Conservation (phyloP, 2,329 filamentous ascomycete species). For the Elsinoe australis region DNA sequence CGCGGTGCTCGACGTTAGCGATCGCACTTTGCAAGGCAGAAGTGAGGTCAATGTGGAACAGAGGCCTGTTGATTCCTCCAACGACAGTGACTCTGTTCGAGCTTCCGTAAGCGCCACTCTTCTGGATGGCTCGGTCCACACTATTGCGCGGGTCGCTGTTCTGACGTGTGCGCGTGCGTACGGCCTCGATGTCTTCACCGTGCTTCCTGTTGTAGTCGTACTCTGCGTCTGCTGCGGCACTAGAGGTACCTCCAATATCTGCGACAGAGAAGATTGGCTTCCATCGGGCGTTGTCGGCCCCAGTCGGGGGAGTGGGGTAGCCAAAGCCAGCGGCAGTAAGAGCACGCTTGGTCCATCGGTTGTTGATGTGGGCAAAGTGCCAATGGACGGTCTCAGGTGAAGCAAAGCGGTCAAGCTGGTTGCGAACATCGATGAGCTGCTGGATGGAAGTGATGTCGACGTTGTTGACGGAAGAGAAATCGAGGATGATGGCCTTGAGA, state of each 20-base stretch:
- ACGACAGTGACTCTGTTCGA: conserved; percentile 53
- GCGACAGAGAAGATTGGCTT: conserved; percentile 93
- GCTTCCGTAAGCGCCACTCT: conserved; percentile 37
- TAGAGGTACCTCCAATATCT: conserved; percentile 66
- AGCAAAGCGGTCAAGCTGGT: conserved; percentile 82
- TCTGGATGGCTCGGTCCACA: conserved; percentile 40
- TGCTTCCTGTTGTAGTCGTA: conserved; percentile 50
- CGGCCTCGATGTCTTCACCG: conserved; percentile 24
- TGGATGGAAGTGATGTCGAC: conserved; percentile 90
- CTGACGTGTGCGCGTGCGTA: conserved; percentile 18
- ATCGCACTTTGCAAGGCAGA: conserved; percentile 83
- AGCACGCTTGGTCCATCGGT: conserved; percentile 88
- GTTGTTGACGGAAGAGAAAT: conserved; percentile 89
- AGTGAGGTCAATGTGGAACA: conserved; percentile 91
- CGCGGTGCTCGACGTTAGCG: conserved; percentile 56
- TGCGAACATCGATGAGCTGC: conserved; percentile 85
- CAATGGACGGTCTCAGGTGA: conserved; percentile 78
- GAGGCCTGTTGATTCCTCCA: conserved; percentile 76
- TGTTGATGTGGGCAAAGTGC: conserved; percentile 92
- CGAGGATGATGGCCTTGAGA: conserved; percentile 82
- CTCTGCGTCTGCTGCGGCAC: conserved; percentile 63
- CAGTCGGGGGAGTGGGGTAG: conserved; percentile 55
- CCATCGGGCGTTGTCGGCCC: conserved; percentile 60
- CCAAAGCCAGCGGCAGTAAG: conserved; percentile 84
- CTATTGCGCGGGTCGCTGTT: conserved; percentile 23